A percentile compares a stretch with the other conserved stretches of the same genome.
Evolutionary conservation across 1,284 basidiomycete genomes (phyloP).

Genomic region (Trametes polyzona): DNA sequence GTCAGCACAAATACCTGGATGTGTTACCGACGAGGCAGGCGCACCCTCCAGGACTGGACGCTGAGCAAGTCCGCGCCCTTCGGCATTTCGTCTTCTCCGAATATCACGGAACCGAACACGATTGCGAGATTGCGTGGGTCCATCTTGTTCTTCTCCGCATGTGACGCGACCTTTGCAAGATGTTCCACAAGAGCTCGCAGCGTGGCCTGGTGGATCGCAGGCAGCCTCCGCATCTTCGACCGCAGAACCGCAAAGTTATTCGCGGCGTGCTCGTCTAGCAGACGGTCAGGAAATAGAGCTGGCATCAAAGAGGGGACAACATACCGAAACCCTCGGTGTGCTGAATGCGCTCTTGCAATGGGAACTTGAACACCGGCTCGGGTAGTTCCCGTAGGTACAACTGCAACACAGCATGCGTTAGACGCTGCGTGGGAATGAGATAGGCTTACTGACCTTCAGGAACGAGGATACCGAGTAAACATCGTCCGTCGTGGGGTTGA

Average conservation of each 20-base stretch:
- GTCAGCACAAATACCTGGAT: neutral
- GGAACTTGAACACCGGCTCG: conserved; percentile 89
- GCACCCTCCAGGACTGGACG: conserved; percentile 74
- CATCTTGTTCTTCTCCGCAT: conserved; percentile 90
- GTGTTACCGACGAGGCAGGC: neutral
- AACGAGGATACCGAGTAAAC: conserved; percentile 89
- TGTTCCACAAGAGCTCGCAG: conserved; percentile 90
- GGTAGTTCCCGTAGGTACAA: conserved; percentile 91
- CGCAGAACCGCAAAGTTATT: conserved; percentile 78
- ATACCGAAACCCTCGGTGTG: conserved; percentile 78
- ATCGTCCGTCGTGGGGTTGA: conserved; percentile 80
- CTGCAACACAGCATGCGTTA: conserved; percentile 49
- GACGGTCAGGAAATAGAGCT: conserved; percentile 7
- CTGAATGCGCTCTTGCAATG: conserved; percentile 83
- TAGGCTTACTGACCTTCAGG: conserved; percentile 70
- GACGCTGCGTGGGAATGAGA: neutral
- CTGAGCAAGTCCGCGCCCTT: conserved; percentile 75
- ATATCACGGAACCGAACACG: conserved; percentile 83
- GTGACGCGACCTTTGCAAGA: conserved; percentile 75
- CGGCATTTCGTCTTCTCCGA: conserved; percentile 87
- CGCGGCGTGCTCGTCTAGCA: conserved; percentile 67
- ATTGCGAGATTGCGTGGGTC: conserved; percentile 89
- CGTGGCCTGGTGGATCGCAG: conserved; percentile 88
- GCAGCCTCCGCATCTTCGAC: conserved; percentile 82
- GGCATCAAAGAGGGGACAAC: conserved; percentile 13